Base-by-base conservation (phyloP, 176 grass and related monocot species). In the Oryza rufipogon region DNA sequence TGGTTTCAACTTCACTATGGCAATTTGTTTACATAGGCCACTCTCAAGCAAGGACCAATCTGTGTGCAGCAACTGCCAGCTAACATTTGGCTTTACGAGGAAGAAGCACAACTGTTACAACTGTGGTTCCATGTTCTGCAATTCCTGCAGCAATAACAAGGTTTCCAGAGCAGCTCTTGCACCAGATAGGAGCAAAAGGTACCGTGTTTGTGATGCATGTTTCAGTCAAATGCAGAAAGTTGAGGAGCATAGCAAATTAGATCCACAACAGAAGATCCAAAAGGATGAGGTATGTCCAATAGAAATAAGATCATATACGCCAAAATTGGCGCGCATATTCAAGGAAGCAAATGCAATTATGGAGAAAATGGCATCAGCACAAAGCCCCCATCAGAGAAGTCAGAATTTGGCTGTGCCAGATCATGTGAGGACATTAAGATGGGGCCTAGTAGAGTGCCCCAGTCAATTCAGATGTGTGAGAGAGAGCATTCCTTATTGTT, bases 81-180 rank as follows among this genome's bases (percentile, higher is more conserved):
- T 83, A 78, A 65, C 91, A 66, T 99, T 99, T 70, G 85, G 88
- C 36, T 94, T 99, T 64, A 84, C 84, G 9, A 94, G 93, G 67
- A 99, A 99, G 89, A 99, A 94, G 51, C 96, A 94, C 76, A 89
- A 86, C 28, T 99, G 96, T 71, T 94, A 96, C 82, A 95, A 99
- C 87, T 99, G 96, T 77, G 91, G 96, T 48, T 92, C 84, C 74
- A 82, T 92, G 73, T 95, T 94, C 83, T 99, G 96, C 77, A 90
- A 99, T 92, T 90, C 86, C 30, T 99, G 96, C 79, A 99, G 93
- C 75, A 89, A 75, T 60, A 99, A 92, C 56, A 99, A 94, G 63
- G 78, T 81, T 85, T 54, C 66, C 60, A 77, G 81, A 51, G 96
- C 91, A 44, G 86, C 96, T 77, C 86, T 96, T 74, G 91, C 89